Evolutionary conservation across 768 basidiomycete genomes (phyloP).

Genomic region (Suillus variegatus): DNA sequence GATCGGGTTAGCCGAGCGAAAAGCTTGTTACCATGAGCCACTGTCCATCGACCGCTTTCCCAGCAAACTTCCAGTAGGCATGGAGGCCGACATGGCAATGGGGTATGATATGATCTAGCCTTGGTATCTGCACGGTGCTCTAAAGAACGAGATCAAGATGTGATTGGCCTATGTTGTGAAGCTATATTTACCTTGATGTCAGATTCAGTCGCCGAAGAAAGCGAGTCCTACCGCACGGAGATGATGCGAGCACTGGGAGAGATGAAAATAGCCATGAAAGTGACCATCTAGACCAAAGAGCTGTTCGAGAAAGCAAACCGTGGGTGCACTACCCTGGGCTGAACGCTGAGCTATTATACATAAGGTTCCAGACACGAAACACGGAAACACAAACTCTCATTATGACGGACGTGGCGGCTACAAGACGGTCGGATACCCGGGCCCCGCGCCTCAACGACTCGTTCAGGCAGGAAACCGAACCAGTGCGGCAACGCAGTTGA

Average conservation of each 20-base stretch:
- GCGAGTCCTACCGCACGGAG: no score
- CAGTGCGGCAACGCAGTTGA: neutral
- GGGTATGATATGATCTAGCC: neutral
- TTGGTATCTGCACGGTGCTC: neutral
- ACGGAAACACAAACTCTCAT: neutral
- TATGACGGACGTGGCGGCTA: neutral
- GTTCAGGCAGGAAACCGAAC: neutral
- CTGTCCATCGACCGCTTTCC: neutral
- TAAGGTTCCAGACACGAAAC: neutral
- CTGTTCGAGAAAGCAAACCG: no score
- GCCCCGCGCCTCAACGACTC: neutral
- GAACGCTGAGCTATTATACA: neutral
- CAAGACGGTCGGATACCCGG: neutral
- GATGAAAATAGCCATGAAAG: neutral
- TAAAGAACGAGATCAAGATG: neutral
- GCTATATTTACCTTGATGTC: neutral
- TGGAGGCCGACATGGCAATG: neutral
- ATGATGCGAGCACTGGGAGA: neutral
- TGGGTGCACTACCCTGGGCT: neutral
- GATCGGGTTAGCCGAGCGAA: neutral
- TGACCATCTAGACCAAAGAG: neutral
- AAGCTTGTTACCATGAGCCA: neutral
- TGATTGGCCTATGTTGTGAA: neutral
- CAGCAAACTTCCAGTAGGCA: neutral
- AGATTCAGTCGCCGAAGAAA: neutral